These are phyloP conservation scores for Yamadazyma epiphylla DNA, from an alignment of 1,139 yeast species.

Conservation along the genomic window DNA sequence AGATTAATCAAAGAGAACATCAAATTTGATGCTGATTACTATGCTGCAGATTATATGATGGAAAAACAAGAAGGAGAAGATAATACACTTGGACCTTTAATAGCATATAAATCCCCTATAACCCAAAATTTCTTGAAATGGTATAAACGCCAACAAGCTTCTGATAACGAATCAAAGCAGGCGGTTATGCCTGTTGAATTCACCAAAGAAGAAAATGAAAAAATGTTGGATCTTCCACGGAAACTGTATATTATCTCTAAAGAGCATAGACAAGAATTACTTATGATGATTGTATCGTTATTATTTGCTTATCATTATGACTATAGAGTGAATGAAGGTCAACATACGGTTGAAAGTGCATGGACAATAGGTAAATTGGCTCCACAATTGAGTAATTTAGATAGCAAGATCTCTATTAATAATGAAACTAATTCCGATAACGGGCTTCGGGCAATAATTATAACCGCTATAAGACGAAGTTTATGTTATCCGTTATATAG, in stretches of 20 bases:
- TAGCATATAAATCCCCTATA: slow-evolving; percentile 57
- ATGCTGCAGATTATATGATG: slow-evolving; percentile 79
- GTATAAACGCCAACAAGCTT: slow-evolving; percentile 36
- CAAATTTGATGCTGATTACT: slow-evolving; percentile 85
- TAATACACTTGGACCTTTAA: slow-evolving; percentile 21
- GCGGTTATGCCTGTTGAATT: slow-evolving; percentile 46
- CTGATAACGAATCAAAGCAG: slow-evolving; percentile 19
- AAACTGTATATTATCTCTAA: slow-evolving; percentile 55
- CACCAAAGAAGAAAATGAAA: slow-evolving; percentile 56
- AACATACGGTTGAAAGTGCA: slow-evolving; percentile 79
- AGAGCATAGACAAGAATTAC: slow-evolving; percentile 42
- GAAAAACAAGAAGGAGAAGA: slow-evolving; percentile 42
- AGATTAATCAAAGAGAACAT: slow-evolving; percentile 67
- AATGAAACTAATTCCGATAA: slow-evolving; percentile 26
- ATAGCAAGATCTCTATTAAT: slow-evolving; percentile 45
- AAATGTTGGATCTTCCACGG: slow-evolving; percentile 66
- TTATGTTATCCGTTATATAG: slow-evolving; percentile 78
- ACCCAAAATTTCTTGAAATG: slow-evolving; percentile 43
- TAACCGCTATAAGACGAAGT: slow-evolving; percentile 67
- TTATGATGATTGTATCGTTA: slow-evolving; percentile 59
- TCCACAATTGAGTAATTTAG: slow-evolving; percentile 75
- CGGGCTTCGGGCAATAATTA: slow-evolving; percentile 46
- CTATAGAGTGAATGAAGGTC: slow-evolving; percentile 70
- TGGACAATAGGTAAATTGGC: slow-evolving; percentile 89
- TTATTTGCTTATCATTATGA: slow-evolving; percentile 77